Evolutionary conservation across 192 early-diverging fungal genomes (phyloP), one percentile per base, ranked within the genome.

Genomic region (Coemansia sp.): DNA sequence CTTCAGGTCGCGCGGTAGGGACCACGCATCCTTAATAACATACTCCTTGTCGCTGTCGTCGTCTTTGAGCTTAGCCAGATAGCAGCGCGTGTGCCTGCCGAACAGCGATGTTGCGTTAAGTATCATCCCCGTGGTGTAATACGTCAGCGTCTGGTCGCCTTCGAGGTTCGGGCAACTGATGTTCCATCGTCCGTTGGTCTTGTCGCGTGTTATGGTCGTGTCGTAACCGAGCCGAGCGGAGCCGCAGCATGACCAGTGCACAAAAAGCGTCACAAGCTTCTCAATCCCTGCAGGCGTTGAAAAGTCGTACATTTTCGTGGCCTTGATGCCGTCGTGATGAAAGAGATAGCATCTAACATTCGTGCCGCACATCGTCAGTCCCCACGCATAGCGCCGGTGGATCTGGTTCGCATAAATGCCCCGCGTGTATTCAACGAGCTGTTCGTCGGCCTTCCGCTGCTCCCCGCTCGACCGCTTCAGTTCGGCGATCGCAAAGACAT

Each of bases 311-410:
- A 1, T 15, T 0, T 1, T 0, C 39, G 39, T 12, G 9, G 39
- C 39, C 39, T 14, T 41, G 39, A 41, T 41, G 39, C 39, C 39
- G 39, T 41, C 39, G 5, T 41, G 39, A 5, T 41, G 39, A 6
- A 41, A 41, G 1, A 41, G 48, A 5, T 39, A 62, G 1, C 35
- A 56, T 12, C 36, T 11, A 12, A 62, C 35, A 0, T 57, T 34
- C 5, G 39, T 15, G 18, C 38, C 52, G 12, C 71, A 72, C 26
- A 60, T 14, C 2, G 38, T 48, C 16, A 67, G 41, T 0, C 64
- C 71, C 71, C 71, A 72, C 5, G 61, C 34, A 15, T 55, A 72
- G 20, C 71, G 71, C 6, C 71, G 57, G 15, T 67, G 20, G 14
- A 24, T 45, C 60, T 72, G 71, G 20, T 33, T 12, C 3, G 14